These are phyloP conservation scores for Hygrocybe punicea DNA, from an alignment of 768 basidiomycete genomes.

Conservation along the genomic window DNA sequence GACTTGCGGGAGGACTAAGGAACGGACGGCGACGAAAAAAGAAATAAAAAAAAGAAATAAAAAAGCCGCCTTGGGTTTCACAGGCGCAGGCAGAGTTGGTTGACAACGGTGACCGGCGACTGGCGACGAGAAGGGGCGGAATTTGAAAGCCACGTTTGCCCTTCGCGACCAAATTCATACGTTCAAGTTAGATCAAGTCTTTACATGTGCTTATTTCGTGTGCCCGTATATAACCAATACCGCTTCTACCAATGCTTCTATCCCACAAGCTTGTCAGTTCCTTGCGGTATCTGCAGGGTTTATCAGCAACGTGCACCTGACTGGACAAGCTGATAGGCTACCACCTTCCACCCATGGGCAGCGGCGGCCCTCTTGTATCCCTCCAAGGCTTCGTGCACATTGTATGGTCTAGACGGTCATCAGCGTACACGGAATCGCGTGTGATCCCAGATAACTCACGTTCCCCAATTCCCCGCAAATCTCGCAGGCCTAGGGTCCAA, in stretches of 20 bases:
- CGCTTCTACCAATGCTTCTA: not conserved
- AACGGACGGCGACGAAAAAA: not conserved
- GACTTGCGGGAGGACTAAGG: slow-evolving; percentile 6
- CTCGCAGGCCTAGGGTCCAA: slow-evolving; percentile 62
- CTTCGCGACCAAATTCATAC: no score
- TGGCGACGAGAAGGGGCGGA: not conserved
- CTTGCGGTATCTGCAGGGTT: not conserved
- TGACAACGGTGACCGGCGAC: no score
- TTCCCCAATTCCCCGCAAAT: slow-evolving; percentile 50
- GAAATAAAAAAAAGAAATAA: not conserved
- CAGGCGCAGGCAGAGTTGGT: no score
- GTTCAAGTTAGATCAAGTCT: no score
- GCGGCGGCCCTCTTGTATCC: slow-evolving; percentile 65
- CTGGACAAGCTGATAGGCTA: no score
- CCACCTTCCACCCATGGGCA: slow-evolving; percentile 63
- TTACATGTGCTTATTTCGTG: no score
- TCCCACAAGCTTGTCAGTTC: not conserved
- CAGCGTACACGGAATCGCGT: not conserved
- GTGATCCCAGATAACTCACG: slow-evolving; percentile 33
- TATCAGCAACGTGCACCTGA: slow-evolving; percentile 31
- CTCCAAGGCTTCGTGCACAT: slow-evolving; percentile 53
- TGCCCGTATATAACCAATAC: not conserved
- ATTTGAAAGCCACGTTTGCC: not conserved
- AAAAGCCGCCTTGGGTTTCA: no score
- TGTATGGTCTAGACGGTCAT: slow-evolving; percentile 38